A percentile compares a stretch with the other conserved stretches of the same genome.
phyloP scores from a whole-genome alignment of 352 stramenopile species.

The Bremia lactucae region DNA sequence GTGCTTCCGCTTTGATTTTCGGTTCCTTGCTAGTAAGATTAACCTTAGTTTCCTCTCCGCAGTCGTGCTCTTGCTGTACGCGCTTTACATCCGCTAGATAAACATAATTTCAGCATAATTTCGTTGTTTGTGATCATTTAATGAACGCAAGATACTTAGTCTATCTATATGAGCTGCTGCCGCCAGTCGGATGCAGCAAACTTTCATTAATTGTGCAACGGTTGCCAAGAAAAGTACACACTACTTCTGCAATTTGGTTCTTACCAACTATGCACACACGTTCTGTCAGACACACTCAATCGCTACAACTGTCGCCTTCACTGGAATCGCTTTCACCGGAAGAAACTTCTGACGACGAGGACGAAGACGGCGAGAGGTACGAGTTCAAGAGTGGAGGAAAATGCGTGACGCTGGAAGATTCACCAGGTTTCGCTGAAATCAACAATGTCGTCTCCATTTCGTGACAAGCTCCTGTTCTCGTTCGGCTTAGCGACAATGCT shows the following conservation, averaged over 20 bases:
- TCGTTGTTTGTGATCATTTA: too few species aligned
- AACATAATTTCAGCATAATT: background rate
- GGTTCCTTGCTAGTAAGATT: constrained; percentile 79
- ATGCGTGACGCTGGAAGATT: constrained; percentile 16
- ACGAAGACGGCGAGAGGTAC: constrained; percentile 56
- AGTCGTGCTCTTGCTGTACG: constrained; percentile 54
- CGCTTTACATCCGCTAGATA: constrained; percentile 56
- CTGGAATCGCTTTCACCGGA: constrained; percentile 60
- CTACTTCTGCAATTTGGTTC: constrained; percentile 11
- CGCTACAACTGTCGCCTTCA: constrained; percentile 34
- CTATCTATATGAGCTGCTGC: too few species aligned
- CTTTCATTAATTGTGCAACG: constrained; percentile 8
- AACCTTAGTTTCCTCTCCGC: constrained; percentile 59
- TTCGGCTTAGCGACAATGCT: constrained; percentile 5
- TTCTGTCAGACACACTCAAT: constrained; percentile 8
- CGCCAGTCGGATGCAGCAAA: constrained; percentile 7
- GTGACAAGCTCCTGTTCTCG: constrained; percentile 7
- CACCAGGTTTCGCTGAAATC: constrained; percentile 2
- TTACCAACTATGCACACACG: background rate
- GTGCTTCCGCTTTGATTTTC: constrained; percentile 77
- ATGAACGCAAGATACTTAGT: too few species aligned
- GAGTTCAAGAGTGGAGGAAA: constrained; percentile 39
- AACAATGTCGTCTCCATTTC: constrained; percentile 13
- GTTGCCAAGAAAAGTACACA: constrained; percentile 15
- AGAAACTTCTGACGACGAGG: constrained; percentile 79